Conservation (phyloP, 2,329 filamentous ascomycete genomes). For the Apiospora rasikravindrae region DNA sequence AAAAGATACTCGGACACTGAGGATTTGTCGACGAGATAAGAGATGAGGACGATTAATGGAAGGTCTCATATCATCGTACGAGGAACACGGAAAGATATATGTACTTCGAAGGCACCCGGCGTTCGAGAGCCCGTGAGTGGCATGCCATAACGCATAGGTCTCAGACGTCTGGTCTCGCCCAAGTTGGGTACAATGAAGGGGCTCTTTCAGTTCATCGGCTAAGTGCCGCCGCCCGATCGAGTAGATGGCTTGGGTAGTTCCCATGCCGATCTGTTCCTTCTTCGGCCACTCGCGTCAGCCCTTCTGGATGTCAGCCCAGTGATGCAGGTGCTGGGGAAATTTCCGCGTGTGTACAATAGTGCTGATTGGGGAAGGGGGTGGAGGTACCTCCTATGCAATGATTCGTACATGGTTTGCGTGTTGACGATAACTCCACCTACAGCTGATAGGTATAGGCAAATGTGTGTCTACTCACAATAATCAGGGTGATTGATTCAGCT, state of each 20-base stretch:
- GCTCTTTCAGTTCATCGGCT: background rate
- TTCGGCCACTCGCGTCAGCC: background rate
- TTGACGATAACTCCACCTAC: background rate
- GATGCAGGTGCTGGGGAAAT: background rate
- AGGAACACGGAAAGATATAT: slow-evolving; percentile 8
- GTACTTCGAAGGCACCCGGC: background rate
- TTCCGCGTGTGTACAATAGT: background rate
- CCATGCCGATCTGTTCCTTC: background rate
- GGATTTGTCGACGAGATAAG: background rate
- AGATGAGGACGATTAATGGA: background rate
- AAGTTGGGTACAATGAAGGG: background rate
- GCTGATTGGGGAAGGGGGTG: background rate
- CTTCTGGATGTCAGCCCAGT: background rate
- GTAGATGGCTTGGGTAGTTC: background rate
- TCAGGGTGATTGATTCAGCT: background rate
- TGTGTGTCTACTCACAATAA: background rate
- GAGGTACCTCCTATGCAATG: slow-evolving; percentile 1
- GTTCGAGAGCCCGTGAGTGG: background rate
- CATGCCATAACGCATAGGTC: background rate
- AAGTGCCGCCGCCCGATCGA: background rate
- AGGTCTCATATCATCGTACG: background rate
- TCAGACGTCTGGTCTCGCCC: background rate
- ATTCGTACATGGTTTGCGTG: background rate
- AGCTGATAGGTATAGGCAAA: background rate
- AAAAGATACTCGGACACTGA: background rate